Conservation (phyloP, 2,329 filamentous ascomycete genomes). For the Corynespora cassiicola region DNA sequence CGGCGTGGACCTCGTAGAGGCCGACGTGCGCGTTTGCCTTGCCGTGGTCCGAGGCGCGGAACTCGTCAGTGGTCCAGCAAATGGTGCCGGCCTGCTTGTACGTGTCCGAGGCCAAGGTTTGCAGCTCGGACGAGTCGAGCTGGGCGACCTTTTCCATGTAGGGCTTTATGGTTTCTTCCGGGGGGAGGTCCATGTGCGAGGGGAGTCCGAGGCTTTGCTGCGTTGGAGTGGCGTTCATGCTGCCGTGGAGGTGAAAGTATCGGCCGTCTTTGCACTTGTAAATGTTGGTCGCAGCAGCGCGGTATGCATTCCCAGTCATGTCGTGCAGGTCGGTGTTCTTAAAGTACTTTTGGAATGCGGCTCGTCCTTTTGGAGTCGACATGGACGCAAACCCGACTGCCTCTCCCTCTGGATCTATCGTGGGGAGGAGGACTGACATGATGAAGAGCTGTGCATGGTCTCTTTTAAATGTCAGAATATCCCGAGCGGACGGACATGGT, state of each 20-base stretch:
- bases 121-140: constrained; percentile 42
- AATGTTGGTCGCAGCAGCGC: constrained; percentile 52
- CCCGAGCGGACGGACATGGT: too few species aligned
- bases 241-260: constrained; percentile 57
- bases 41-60: constrained; percentile 47
- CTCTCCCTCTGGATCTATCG: constrained; percentile 41
- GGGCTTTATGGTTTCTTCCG: constrained; percentile 39
- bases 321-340: constrained; percentile 34
- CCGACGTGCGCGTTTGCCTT: constrained; percentile 51
- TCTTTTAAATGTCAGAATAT: constrained; percentile 19
- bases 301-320: constrained; percentile 26
- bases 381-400: constrained; percentile 16
- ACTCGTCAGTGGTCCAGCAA: constrained; percentile 47
- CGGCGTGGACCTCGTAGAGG: constrained; percentile 46
- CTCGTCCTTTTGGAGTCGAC: constrained; percentile 18
- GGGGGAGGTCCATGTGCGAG: constrained; percentile 29
- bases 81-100: constrained; percentile 52
- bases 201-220: constrained; percentile 46
- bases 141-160: constrained; percentile 43
- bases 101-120: constrained; percentile 43
- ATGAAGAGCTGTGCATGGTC: constrained; percentile 55
- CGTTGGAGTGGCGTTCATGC: constrained; percentile 55
- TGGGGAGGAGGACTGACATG: constrained; percentile 47
- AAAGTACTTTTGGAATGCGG: constrained; percentile 29
- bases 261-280: constrained; percentile 54